Percentiles rank a stretch among this genome's conserved stretches.
These are phyloP conservation scores for Penicillium decumbens DNA, from an alignment of 2,329 filamentous ascomycete species.

Conservation along the genomic window DNA sequence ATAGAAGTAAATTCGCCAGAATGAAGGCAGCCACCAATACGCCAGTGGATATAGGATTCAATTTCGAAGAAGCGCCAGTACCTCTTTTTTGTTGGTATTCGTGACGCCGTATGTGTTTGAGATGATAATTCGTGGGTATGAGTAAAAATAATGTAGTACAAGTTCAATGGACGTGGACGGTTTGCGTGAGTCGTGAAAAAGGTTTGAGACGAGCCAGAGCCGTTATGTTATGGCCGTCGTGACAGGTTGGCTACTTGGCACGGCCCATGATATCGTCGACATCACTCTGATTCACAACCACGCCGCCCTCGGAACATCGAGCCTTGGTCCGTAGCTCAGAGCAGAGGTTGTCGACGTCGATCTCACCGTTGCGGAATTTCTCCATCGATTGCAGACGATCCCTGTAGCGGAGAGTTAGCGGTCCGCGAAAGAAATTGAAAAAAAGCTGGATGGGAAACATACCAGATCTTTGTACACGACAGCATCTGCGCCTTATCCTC, in stretches of 20 bases:
- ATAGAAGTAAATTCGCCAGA: conserved; percentile 1
- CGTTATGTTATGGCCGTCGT: background rate
- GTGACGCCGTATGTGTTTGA: conserved; percentile 19
- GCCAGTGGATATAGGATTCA: conserved; percentile 1
- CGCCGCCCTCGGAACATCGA: conserved; percentile 82
- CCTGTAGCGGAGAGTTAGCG: conserved; percentile 57
- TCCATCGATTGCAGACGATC: conserved; percentile 83
- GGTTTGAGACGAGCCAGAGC: background rate
- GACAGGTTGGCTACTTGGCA: conserved; percentile 22
- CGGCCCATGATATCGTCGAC: conserved; percentile 70
- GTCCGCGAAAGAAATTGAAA: conserved; percentile 1
- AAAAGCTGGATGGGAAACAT: conserved; percentile 39
- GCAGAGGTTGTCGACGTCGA: conserved; percentile 90
- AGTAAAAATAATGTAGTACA: conserved; percentile 18
- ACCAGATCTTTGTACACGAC: conserved; percentile 92
- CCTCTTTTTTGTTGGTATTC: conserved; percentile 9
- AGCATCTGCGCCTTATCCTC: conserved; percentile 62
- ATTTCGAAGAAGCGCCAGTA: background rate
- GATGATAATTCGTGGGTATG: conserved; percentile 27
- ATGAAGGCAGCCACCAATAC: background rate
- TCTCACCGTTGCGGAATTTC: conserved; percentile 82
- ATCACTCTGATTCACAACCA: conserved; percentile 82
- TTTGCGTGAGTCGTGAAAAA: conserved; percentile 21
- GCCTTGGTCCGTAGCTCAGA: conserved; percentile 92
- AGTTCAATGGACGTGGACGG: conserved; percentile 10